Evolutionary conservation across 2,329 filamentous ascomycete species (phyloP), one percentile per base, ranked within the genome.

Genomic region (Ustulina deusta): DNA sequence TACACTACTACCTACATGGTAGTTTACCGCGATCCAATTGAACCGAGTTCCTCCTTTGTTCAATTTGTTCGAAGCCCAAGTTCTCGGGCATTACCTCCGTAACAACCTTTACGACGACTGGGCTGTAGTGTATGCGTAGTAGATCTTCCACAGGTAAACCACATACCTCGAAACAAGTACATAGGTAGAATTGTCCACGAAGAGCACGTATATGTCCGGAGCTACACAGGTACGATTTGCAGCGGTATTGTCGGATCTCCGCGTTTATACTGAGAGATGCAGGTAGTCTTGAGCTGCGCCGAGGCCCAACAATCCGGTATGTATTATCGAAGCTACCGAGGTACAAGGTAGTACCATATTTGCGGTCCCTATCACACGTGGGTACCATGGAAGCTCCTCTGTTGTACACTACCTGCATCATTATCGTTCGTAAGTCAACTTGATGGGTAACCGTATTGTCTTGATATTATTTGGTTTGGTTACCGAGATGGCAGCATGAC

Each of bases 271-370:
- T n/a, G 6, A 11, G 25, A 17, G 15, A 29, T 49, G 13, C 22
- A 36, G 34, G 9, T 49, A 27, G 2, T 9, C 27, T 51, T n/a
- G 48, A 32, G 51, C 51, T n/a, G 36, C 27, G 34, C 52, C 52
- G 52, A 55, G 52, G 52, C 52, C 32, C 52, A 55, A 55, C 52
- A 55, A 55, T 40, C 32, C n/a, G 17, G 52, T 25, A 54, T 27
- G 10, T 7, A 40, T 15, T 29, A 49, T 27, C 20, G 15, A n/a
- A n/a, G 17, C 17, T 32, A 2, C 10, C 1, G n/a, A n/a, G n/a
- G n/a, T n/a, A n/a, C n/a, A n/a, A n/a, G n/a, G n/a, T 51, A 51
- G 27, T 7, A 51, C 48, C 11, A 27, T 49, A 34, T 52, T 27
- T 22, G 48, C 9, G 6, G 48, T 13, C 7, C 27, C 17, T 32